A percentile compares a stretch with the other conserved stretches of the same genome.
These are phyloP conservation scores for Colletotrichum cuscutae DNA, from an alignment of 2,329 filamentous ascomycete species.

Conservation along the genomic window DNA sequence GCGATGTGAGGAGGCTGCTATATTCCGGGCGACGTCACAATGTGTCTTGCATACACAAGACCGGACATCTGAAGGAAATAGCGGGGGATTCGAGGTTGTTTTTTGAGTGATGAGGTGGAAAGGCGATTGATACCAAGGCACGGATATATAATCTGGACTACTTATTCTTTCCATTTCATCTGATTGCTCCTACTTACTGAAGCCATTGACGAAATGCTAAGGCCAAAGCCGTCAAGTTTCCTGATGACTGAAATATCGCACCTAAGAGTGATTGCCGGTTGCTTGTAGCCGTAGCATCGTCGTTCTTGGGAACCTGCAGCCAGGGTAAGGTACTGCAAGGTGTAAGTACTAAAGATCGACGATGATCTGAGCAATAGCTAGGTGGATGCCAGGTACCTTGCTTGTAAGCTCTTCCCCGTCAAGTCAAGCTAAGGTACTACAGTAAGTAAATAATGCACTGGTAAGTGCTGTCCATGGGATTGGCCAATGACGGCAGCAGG, in stretches of 20 bases:
- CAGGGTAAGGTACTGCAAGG: not conserved
- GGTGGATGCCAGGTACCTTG: not conserved
- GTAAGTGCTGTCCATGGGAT: not conserved
- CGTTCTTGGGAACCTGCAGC: not conserved
- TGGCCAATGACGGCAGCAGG: conserved; percentile 20
- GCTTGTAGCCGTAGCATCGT: not conserved
- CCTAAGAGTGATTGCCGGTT: not conserved
- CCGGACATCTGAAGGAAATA: not conserved
- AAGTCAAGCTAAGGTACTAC: not conserved
- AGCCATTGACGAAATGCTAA: not conserved
- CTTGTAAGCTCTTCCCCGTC: not conserved
- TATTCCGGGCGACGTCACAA: too few relatives aligned
- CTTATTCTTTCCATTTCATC: not conserved
- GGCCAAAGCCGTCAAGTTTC: not conserved
- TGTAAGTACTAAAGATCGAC: not conserved
- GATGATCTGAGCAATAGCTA: not conserved
- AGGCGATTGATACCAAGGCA: not conserved
- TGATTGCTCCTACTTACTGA: not conserved
- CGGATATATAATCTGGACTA: not conserved
- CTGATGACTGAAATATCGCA: not conserved
- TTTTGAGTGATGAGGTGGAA: not conserved
- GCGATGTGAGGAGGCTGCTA: too few relatives aligned
- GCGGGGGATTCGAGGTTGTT: too few relatives aligned
- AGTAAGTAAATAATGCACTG: not conserved
- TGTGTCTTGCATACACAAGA: not conserved